Percentiles rank a stretch among this genome's conserved stretches.
phyloP scores from a whole-genome alignment of 768 basidiomycete genomes.

The Phylloporus scabripes region DNA sequence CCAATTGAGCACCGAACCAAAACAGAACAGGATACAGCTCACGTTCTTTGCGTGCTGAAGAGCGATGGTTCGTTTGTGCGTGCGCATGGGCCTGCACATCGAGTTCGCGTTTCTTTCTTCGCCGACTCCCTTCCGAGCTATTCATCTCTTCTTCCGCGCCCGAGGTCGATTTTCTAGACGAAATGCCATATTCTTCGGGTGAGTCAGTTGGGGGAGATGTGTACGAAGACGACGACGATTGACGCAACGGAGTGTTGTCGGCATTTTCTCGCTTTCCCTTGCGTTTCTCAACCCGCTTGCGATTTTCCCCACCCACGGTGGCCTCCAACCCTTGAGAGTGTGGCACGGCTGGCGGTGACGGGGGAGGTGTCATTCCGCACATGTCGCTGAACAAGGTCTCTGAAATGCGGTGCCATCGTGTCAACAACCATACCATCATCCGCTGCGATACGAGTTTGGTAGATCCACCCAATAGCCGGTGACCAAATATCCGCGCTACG shows the following conservation, averaged over 20 bases:
- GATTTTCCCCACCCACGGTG: neutral
- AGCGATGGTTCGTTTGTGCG: neutral
- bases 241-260: neutral
- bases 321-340: neutral
- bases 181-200: slow-evolving; percentile 6
- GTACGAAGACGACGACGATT: slow-evolving; percentile 12
- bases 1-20: neutral
- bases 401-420: slow-evolving; percentile 24
- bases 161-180: slow-evolving; percentile 7
- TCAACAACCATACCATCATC: slow-evolving; percentile 32
- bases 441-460: slow-evolving; percentile 20
- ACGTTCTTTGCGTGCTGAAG: slow-evolving; percentile 15
- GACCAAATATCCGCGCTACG: slow-evolving; percentile 44
- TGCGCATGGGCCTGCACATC: slow-evolving; percentile 1
- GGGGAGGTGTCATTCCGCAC: slow-evolving; percentile 20
- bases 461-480: slow-evolving; percentile 34
- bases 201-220: slow-evolving; percentile 8
- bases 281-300: slow-evolving; percentile 14
- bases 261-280: slow-evolving; percentile 7
- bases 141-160: slow-evolving; percentile 11
- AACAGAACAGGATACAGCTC: neutral
- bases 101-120: slow-evolving; percentile 18
- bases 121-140: slow-evolving; percentile 10
- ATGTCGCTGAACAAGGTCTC: slow-evolving; percentile 22
- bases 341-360: slow-evolving; percentile 2